Evolutionary conservation across 768 basidiomycete species (phyloP).

Genomic region (Rubroboletus satanas): DNA sequence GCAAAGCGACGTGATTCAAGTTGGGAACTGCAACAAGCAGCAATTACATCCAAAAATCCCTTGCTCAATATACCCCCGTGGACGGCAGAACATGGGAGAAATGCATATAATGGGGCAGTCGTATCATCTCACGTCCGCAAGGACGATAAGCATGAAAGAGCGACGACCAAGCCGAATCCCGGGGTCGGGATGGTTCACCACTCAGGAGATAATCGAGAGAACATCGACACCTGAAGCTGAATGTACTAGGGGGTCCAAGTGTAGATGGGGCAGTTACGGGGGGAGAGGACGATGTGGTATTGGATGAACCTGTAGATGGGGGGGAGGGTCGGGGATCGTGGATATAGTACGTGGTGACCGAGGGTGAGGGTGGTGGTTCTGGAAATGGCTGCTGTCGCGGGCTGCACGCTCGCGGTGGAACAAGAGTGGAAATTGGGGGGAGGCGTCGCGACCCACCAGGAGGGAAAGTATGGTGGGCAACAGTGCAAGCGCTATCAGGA

Average conservation of each 20-base stretch:
- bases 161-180: no score
- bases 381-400: conserved; percentile 3
- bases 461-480: background rate
- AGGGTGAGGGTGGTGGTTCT: conserved; percentile 2
- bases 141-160: no score
- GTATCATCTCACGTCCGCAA: conserved; percentile 55
- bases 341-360: background rate
- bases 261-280: no score
- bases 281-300: no score
- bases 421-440: background rate
- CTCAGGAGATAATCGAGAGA: no score
- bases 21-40: conserved; percentile 83
- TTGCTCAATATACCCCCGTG: conserved; percentile 69
- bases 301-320: no score
- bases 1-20: conserved; percentile 45
- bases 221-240: no score
- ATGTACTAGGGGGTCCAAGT: no score
- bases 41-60: conserved; percentile 91
- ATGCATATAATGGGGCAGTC: conserved; percentile 93
- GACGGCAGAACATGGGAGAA: conserved; percentile 69
- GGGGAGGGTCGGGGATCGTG: background rate
- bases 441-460: background rate
- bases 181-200: no score
- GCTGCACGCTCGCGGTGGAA: background rate
- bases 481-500: background rate